Evolutionary conservation across 2,329 filamentous ascomycete genomes (phyloP), one percentile per base, ranked within the genome.

Genomic region (Colletotrichum tropicicola): DNA sequence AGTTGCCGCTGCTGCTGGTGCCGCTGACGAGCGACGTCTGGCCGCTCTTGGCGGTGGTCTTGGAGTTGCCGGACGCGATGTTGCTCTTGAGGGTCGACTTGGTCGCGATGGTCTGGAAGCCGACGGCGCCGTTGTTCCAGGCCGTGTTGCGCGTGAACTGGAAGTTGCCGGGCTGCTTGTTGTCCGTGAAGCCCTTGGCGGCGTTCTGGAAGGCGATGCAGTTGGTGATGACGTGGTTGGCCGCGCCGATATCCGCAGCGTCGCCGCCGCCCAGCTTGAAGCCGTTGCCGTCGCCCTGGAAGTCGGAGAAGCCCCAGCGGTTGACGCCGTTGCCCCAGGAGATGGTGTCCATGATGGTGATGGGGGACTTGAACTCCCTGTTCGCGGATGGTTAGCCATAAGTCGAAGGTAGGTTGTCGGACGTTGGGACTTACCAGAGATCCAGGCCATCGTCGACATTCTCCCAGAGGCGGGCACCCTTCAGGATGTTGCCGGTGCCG

Each of bases 251-350:
- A 37, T 75, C 73, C 10, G 71, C 75, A 3, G 73, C 74, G 45
- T 77, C 72, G 45, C 72, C 73, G 28, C 78, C 77, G 25, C 80
- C 79, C 4, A 84, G 77, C 71, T 84, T 82, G 77, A 83, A 82
- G 15, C 82, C 80, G 68, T 84, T 83, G 32, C 81, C 81, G 49
- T 83, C 81, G 17, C 81, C 81, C 21, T 78, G 71, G 59, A 83
- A 83, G 17, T 74, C 60, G 8, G 59, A 67, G 70, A 83, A 83
- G 35, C 69, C 72, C 81, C 81, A 83, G 19, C 76, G 73, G 60
- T 83, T 81, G 59, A 80, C 73, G 6, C 81, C 81, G 58, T 83
- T 83, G 21, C 80, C 80, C 80, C 80, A 83, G 0, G 81, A 70
- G 35, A 81, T 75, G 0, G 78, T 79, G 43, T 83, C 80, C 27